Evolutionary conservation across 1,284 basidiomycete genomes (phyloP), one percentile per base, ranked within the genome.

Genomic region (Pseudozyma sp.): DNA sequence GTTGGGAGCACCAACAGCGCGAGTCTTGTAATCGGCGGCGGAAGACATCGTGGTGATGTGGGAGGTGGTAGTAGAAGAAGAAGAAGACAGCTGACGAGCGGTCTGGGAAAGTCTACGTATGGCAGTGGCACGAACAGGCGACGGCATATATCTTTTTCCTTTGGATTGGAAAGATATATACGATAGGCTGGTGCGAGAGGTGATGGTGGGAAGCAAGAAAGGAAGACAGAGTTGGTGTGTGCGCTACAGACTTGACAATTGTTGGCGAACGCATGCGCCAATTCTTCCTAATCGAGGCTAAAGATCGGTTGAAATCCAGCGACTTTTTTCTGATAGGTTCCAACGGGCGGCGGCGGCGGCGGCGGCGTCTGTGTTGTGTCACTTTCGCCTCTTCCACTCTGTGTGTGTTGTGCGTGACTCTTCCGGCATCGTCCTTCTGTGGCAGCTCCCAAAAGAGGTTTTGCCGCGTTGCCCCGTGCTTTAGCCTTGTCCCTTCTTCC

Each of bases 1-100:
- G 89, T 97, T 93, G 81, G 93, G 89, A 59, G 95, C 92, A 59
- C 92, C 93, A 85, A 95, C 89, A 86, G 91, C 89, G 85, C 93
- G 92, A 52, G 91, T 87, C 52, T 89, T 88, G 87, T 91, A 93
- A 58, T 85, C 83, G 36, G 72, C 69, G 44, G 74, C 68, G 52
- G 75, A 67, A 52, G 79, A 61, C 76, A 71, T 77, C 47, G 64
- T 69, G 58, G 34, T 18, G 34, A 55, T 53, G 25, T 36, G 18
- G 0, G 47, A n/a, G n/a, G n/a, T n/a, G n/a, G n/a, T n/a, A n/a
- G n/a, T n/a, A n/a, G n/a, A n/a, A n/a, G n/a, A n/a, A n/a, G n/a
- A n/a, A n/a, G n/a, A 13, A 7, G 76, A 59, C 60, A 84, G 63
- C 53, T 82, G 82, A 43, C 79, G 71, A 21, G 64, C 70, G 40